phyloP scores from a whole-genome alignment of 2,329 filamentous ascomycete genomes.

The Alternaria arborescens region DNA sequence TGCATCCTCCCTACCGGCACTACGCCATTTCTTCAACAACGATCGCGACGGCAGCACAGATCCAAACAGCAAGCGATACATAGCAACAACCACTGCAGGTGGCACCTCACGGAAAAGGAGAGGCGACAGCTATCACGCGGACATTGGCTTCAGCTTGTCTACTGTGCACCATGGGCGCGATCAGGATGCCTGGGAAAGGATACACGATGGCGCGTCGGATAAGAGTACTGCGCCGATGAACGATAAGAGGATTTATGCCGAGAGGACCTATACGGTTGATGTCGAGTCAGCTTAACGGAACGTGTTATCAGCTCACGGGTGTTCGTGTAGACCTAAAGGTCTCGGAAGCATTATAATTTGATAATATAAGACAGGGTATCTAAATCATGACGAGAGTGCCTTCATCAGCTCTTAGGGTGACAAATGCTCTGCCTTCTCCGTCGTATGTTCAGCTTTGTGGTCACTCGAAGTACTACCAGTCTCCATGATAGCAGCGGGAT shows the following conservation, averaged over 20 bases:
- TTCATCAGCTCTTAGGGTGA: not conserved
- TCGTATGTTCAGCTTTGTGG: constrained; percentile 9
- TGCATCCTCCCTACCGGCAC: constrained; percentile 28
- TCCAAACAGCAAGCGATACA: constrained; percentile 7
- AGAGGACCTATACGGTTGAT: constrained; percentile 25
- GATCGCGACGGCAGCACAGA: constrained; percentile 20
- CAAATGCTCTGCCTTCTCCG: not conserved
- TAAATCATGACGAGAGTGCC: not conserved
- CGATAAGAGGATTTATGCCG: constrained; percentile 21
- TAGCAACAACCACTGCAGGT: not conserved
- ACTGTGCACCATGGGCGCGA: constrained; percentile 22
- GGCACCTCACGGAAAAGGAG: not conserved
- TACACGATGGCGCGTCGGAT: constrained; percentile 28
- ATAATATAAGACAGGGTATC: not conserved
- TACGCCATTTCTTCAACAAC: constrained; percentile 27
- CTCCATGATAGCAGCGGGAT: constrained; percentile 19
- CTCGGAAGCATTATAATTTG: not conserved
- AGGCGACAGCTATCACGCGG: constrained; percentile 17
- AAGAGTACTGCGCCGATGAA: constrained; percentile 22
- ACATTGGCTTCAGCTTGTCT: constrained; percentile 24
- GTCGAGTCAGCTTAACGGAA: constrained; percentile 10
- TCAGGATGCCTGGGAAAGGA: constrained; percentile 28
- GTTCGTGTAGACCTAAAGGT: not conserved
- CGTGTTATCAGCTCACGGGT: not conserved
- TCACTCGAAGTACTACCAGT: constrained; percentile 21